phyloP scores from a whole-genome alignment of 805 yeast genomes.

The Metschnikowia lunata region DNA sequence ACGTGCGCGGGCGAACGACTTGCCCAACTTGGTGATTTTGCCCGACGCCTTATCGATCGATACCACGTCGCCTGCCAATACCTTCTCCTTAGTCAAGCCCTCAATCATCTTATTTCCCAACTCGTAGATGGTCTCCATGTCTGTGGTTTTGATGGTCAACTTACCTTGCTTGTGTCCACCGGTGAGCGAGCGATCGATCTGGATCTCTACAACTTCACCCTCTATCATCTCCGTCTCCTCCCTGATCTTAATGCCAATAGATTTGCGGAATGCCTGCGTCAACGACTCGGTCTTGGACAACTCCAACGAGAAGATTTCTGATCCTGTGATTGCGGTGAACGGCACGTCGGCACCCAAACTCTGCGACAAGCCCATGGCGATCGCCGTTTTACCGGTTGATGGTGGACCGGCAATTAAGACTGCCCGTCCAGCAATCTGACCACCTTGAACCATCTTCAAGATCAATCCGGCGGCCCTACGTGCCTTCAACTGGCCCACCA shows the following conservation, averaged over 20 bases:
- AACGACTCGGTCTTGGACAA: constrained; percentile 93
- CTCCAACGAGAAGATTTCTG: constrained; percentile 89
- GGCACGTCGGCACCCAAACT: constrained; percentile 79
- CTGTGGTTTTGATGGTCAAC: constrained; percentile 93
- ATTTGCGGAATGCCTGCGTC: constrained; percentile 93
- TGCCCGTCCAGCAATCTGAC: constrained; percentile 95
- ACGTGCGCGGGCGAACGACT: constrained; percentile 92
- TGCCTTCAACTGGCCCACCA: constrained; percentile 96
- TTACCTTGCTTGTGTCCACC: constrained; percentile 99
- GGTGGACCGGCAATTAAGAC: constrained; percentile 97
- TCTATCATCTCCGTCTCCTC: constrained; percentile 97
- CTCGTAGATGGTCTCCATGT: constrained; percentile 98
- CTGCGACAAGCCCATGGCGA: constrained; percentile 89
- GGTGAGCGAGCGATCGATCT: constrained; percentile 85
- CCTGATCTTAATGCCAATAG: constrained; percentile 91
- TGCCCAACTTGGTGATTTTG: constrained; percentile 87
- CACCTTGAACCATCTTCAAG: constrained; percentile 87
- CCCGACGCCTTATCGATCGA: constrained; percentile 95
- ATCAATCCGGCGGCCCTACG: constrained; percentile 95
- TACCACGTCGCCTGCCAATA: constrained; percentile 94
- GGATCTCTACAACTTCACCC: constrained; percentile 98
- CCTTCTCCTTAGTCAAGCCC: constrained; percentile 89
- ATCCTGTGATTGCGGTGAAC: constrained; percentile 91
- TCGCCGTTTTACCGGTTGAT: constrained; percentile 97
- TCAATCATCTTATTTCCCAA: constrained; percentile 92